A percentile compares a stretch with the other conserved stretches of the same genome.
Evolutionary conservation across 805 yeast genomes (phyloP).

Genomic region (Teunomyces atbi): DNA sequence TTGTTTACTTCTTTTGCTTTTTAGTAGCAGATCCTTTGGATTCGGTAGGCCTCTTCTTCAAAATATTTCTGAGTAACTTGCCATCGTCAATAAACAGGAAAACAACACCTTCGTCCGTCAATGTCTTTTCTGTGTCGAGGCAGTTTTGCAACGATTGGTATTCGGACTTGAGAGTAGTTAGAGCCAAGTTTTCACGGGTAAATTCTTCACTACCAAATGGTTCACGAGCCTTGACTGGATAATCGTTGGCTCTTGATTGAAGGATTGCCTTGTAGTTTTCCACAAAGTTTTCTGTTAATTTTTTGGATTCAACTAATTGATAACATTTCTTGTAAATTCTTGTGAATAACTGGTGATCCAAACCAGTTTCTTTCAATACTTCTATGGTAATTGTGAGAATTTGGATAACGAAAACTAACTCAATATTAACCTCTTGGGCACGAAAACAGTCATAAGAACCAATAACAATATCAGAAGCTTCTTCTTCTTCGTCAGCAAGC

Average conservation of each 20-base stretch:
- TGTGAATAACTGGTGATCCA: constrained; percentile 32
- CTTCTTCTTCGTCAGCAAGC: constrained; percentile 36
- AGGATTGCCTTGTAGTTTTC: constrained; percentile 33
- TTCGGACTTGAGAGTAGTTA: constrained; percentile 57
- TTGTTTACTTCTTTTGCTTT: constrained; percentile 5
- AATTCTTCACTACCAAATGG: constrained; percentile 11
- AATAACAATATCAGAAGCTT: constrained; percentile 40
- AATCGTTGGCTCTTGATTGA: constrained; percentile 39
- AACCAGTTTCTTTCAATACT: constrained; percentile 23
- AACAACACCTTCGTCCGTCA: constrained; percentile 19
- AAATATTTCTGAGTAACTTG: constrained; percentile 55
- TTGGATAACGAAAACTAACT: constrained; percentile 54
- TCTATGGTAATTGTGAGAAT: constrained; percentile 39
- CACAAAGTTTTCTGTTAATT: constrained; percentile 42
- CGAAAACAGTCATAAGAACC: constrained; percentile 64
- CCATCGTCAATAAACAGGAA: constrained; percentile 55
- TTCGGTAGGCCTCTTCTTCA: constrained; percentile 42
- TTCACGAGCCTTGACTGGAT: constrained; percentile 40
- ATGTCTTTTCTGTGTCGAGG: constrained; percentile 24
- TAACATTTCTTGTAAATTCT: constrained; percentile 58
- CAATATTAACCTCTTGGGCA: constrained; percentile 60
- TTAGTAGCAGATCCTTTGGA: constrained; percentile 3
- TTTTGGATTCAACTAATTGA: constrained; percentile 54
- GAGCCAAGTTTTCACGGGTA: constrained; percentile 46
- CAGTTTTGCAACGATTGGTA: constrained; percentile 47